A percentile compares a stretch with the other conserved stretches of the same genome.
Evolutionary conservation across 1,284 basidiomycete genomes (phyloP).

Genomic region (Ganoderma boninense): DNA sequence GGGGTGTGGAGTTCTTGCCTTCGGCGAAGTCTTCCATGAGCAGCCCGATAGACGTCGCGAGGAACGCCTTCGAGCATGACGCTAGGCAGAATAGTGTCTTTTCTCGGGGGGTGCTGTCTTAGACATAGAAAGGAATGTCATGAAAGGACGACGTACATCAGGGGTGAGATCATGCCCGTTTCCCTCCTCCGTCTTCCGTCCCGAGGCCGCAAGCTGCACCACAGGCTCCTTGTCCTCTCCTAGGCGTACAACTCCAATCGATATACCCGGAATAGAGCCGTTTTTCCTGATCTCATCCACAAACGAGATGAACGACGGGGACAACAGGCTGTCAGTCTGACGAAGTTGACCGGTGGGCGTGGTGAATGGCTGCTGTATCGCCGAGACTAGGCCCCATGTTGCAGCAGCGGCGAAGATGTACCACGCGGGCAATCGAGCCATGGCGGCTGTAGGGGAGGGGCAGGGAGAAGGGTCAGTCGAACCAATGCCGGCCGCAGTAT

Average conservation of each 20-base stretch:
- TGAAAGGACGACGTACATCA: slow-evolving; percentile 34
- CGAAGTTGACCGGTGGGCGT: background rate
- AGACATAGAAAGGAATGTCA: background rate
- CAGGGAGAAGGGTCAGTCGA: background rate
- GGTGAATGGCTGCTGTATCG: slow-evolving; percentile 1
- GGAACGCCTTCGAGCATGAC: slow-evolving; percentile 55
- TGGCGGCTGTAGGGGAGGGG: background rate
- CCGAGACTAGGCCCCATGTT: background rate
- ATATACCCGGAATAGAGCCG: slow-evolving; percentile 32
- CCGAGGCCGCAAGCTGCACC: slow-evolving; percentile 28
- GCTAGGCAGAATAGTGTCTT: slow-evolving; percentile 51
- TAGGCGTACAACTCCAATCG: slow-evolving; percentile 33
- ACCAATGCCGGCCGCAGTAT: background rate
- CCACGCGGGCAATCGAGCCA: background rate
- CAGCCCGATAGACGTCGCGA: slow-evolving; percentile 42
- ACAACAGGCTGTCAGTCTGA: slow-evolving; percentile 4
- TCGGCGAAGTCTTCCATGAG: slow-evolving; percentile 35
- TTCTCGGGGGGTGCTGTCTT: background rate
- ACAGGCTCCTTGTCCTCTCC: slow-evolving; percentile 21
- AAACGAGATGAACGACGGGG: slow-evolving; percentile 13
- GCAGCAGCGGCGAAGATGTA: background rate
- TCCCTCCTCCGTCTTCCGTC: slow-evolving; percentile 41
- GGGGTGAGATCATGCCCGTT: slow-evolving; percentile 34
- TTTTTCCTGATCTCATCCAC: slow-evolving; percentile 30
- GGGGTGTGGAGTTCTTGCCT: slow-evolving; percentile 30